Evolutionary conservation across 495 filamentous ascomycete species (phyloP).

Genomic region (Penicillium diatomitis): DNA sequence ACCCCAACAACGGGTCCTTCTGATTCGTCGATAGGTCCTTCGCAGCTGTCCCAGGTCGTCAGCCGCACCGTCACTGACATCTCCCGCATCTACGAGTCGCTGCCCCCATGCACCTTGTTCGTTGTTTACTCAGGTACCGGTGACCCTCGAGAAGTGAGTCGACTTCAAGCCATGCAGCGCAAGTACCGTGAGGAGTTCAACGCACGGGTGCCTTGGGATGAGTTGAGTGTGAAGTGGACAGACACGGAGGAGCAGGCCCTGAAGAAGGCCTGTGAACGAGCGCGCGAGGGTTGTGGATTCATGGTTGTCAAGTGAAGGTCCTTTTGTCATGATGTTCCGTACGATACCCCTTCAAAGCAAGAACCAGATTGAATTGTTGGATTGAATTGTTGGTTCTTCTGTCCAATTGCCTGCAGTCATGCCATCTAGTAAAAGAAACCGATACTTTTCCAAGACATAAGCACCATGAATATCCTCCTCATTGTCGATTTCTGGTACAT

Average conservation of each 20-base stretch:
- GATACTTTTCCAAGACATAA: no score
- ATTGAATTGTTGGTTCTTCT: neutral
- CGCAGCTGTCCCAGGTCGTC: slow-evolving; percentile 36
- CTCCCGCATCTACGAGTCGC: slow-evolving; percentile 56
- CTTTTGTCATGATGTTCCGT: neutral
- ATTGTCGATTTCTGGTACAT: no score
- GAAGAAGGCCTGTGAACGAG: slow-evolving; percentile 56
- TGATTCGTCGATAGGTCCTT: neutral
- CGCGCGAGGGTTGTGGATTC: slow-evolving; percentile 74
- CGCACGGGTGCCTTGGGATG: slow-evolving; percentile 71
- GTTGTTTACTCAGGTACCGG: slow-evolving; percentile 85
- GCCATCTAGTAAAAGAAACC: no score
- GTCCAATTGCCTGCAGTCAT: no score
- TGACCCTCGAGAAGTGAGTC: slow-evolving; percentile 69
- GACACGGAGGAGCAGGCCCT: slow-evolving; percentile 75
- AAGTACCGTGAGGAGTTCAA: slow-evolving; percentile 68
- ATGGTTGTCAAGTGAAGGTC: slow-evolving; percentile 57
- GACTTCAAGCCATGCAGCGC: slow-evolving; percentile 63
- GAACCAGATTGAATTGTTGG: neutral
- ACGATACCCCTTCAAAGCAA: neutral
- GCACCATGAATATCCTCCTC: no score
- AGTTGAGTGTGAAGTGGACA: slow-evolving; percentile 83
- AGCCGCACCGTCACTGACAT: slow-evolving; percentile 48
- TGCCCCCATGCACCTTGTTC: slow-evolving; percentile 78
- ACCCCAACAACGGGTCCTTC: slow-evolving; percentile 7